Percentiles rank a stretch among this genome's conserved stretches.
Conservation (phyloP, 352 stramenopile genomes). For the Phytopythium boreale region DNA sequence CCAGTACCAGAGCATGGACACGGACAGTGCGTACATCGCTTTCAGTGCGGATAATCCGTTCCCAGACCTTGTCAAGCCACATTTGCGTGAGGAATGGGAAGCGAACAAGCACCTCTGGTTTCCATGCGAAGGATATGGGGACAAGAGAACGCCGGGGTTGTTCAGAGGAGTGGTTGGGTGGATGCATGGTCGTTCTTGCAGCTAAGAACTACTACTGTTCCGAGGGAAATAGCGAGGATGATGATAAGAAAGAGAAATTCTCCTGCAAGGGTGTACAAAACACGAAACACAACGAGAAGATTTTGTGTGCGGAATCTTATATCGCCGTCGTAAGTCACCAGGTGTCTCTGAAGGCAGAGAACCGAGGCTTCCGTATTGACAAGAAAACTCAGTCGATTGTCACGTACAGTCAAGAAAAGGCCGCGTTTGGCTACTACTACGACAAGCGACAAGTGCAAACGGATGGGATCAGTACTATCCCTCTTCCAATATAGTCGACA, state of each 20-base stretch:
- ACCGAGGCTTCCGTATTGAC: neutral
- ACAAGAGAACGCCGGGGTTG: neutral
- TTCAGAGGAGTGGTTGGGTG: neutral
- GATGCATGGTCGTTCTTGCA: neutral
- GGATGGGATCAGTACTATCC: constrained; percentile 11
- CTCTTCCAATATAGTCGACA: constrained; percentile 8
- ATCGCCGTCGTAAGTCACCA: no score
- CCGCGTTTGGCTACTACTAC: constrained; percentile 7
- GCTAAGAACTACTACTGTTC: neutral
- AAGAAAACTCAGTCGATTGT: neutral
- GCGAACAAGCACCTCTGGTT: neutral
- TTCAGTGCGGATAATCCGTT: neutral
- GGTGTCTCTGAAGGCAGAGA: neutral
- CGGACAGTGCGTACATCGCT: neutral
- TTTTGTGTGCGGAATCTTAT: no score
- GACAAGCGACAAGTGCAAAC: constrained; percentile 14
- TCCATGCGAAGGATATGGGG: neutral
- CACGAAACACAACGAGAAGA: neutral
- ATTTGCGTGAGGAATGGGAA: neutral
- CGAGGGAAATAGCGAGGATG: neutral
- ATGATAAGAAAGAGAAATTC: neutral
- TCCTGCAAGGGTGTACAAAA: neutral
- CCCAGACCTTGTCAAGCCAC: neutral
- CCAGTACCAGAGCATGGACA: neutral
- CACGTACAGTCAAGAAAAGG: neutral